Conservation (phyloP, 1,139 yeast species). For the Zygoascus meyerae region DNA sequence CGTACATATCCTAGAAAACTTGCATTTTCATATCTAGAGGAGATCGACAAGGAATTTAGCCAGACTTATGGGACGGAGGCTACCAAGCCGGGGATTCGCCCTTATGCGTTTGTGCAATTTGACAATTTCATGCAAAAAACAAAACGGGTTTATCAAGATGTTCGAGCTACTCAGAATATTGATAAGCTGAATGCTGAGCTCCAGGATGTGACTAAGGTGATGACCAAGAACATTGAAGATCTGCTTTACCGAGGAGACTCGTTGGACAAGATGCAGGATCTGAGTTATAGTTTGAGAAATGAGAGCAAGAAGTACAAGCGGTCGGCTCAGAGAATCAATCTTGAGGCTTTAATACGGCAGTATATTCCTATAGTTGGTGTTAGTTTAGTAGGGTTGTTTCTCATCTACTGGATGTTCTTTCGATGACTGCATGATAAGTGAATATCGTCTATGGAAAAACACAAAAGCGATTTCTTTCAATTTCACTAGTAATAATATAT, state of each 20-base stretch:
- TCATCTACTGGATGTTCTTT: conserved; percentile 77
- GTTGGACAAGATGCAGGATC: conserved; percentile 83
- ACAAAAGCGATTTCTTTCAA: not conserved
- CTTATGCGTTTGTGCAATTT: conserved; percentile 85
- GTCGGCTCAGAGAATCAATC: conserved; percentile 84
- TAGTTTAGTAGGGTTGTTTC: conserved; percentile 64
- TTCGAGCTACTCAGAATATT: conserved; percentile 81
- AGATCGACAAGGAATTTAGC: conserved; percentile 74
- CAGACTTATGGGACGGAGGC: conserved; percentile 77
- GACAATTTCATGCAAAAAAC: conserved; percentile 82
- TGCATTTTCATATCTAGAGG: conserved; percentile 81
- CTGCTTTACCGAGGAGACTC: conserved; percentile 91
- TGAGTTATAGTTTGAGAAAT: conserved; percentile 70
- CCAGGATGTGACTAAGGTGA: conserved; percentile 88
- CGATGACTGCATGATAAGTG: conserved; percentile 25
- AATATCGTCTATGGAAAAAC: not conserved
- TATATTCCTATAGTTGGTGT: conserved; percentile 80
- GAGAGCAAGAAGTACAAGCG: conserved; percentile 85
- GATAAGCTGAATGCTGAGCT: conserved; percentile 82
- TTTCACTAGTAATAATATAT: not conserved
- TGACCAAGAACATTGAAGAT: conserved; percentile 96
- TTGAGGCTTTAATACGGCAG: conserved; percentile 82
- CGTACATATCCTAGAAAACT: conserved; percentile 78
- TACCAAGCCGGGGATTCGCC: conserved; percentile 57
- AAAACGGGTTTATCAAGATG: conserved; percentile 81